A percentile compares a stretch with the other conserved stretches of the same genome.
These are phyloP conservation scores for Yamadazyma epiphylla DNA, from an alignment of 1,139 yeast species.

Conservation along the genomic window DNA sequence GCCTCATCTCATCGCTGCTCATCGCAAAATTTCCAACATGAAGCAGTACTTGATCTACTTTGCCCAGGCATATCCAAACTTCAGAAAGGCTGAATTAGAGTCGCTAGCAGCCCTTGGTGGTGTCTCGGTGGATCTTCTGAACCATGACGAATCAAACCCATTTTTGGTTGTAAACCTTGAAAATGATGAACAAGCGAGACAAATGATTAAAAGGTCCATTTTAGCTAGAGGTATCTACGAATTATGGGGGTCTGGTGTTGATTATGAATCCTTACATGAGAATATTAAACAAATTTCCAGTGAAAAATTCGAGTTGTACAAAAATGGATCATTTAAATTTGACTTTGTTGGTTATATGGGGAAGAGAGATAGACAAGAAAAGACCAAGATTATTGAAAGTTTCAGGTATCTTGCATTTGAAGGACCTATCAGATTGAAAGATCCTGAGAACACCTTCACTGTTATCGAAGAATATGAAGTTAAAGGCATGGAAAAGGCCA, in stretches of 20 bases:
- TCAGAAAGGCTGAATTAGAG: constrained; percentile 78
- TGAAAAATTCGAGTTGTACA: constrained; percentile 30
- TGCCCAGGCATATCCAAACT: constrained; percentile 80
- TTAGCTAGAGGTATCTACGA: constrained; percentile 78
- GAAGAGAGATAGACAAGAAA: constrained; percentile 50
- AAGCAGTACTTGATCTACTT: constrained; percentile 68
- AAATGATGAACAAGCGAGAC: constrained; percentile 61
- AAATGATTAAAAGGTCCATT: constrained; percentile 64
- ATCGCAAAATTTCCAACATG: constrained; percentile 20
- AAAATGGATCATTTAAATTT: constrained; percentile 64
- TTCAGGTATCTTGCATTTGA: constrained; percentile 67
- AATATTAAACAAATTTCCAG: constrained; percentile 36
- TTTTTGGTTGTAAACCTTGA: constrained; percentile 65
- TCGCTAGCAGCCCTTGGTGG: constrained; percentile 68
- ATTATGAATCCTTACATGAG: constrained; percentile 55
- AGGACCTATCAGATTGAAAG: constrained; percentile 76
- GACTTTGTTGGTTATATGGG: constrained; percentile 78
- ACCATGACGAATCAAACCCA: constrained; percentile 61
- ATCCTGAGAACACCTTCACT: constrained; percentile 70
- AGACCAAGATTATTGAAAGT: constrained; percentile 63
- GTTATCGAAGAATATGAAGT: constrained; percentile 70
- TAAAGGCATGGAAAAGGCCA: constrained; percentile 48
- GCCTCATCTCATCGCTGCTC: constrained; percentile 10
- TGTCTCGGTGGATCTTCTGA: constrained; percentile 55
- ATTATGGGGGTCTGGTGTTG: constrained; percentile 71